Base-by-base conservation (phyloP, 1,284 basidiomycete genomes). In the Rhodotorula glutinis region DNA sequence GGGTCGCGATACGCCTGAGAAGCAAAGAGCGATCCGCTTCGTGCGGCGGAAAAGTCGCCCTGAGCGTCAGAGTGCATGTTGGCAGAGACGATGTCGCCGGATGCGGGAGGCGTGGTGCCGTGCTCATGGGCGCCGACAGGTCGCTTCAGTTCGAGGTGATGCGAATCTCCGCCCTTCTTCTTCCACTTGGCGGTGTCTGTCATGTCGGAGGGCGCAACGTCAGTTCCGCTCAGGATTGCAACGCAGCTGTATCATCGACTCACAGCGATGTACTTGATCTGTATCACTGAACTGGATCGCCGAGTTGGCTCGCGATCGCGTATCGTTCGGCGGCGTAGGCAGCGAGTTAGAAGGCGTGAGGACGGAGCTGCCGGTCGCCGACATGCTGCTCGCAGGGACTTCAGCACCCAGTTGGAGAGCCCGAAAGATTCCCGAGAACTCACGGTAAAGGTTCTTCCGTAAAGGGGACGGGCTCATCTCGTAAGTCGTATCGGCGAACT, bases 401-500 rank as follows among this genome's bases (percentile, higher is more conserved):
- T n/a, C n/a, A n/a, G n/a, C n/a, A n/a, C n/a, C n/a, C n/a, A n/a
- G n/a, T n/a, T n/a, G n/a, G n/a, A n/a, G n/a, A n/a, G n/a, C n/a
- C n/a, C n/a, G n/a, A n/a, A 47, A 33, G 23, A 17, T 27, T 16
- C 8, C 9, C 9, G n/a, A 44, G 21, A 29, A 66, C 58, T 25
- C 53, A 67, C 60, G 74, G 75, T 72, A 91, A 82, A 10, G 89
- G 90, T 16, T 60, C 59, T 7, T 60, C 59, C 17, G 27, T 27
- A 16, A 51, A 40, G 23, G 8, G 38, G 7, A 52, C 17, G 8
- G 59, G 62, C 33, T 87, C 83, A 74, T 92, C 90, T 75, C 88
- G 91, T 25, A 92, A 81, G 73, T 91, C 87, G 75, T 90, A 89
- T n/a, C 89, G 83, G 70, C 83, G 82, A 74, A 91, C 38, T 74